Base-by-base conservation (phyloP, 805 yeast genomes). In the Clavispora asparagi region DNA sequence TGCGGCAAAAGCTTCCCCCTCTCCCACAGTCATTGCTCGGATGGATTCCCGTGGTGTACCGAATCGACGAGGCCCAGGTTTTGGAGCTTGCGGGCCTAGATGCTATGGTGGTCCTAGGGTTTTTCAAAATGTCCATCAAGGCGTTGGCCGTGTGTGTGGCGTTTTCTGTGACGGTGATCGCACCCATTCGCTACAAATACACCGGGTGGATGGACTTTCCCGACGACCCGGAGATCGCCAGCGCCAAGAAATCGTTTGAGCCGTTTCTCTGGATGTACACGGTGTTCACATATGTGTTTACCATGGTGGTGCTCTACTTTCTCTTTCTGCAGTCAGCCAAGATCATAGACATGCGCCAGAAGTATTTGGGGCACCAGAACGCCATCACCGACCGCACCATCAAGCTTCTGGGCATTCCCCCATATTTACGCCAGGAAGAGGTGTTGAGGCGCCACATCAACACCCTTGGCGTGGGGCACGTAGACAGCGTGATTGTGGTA, bases 331-430 rank as follows among this genome's bases (percentile, higher is more conserved):
- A 87, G 56, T 86, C 97, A 0, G 73, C 74, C 51, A 76, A 79
- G 49, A 87, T 92, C 32, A 87, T 92, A 28, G 68, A 74, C 42
- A 83, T 86, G 54, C 78, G 98, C 51, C 98, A 92, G 65, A 68
- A 67, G 43, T 85, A 87, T 58, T 70, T 92, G 52, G 97, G 98
- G 0, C 78, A 77, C 51, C 97, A 91, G 62, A 85, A 85, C 60
- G 83, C 96, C 9, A 76, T 92, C 48, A 88, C 98, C 0, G 98
- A 92, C 70, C 76, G 96, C 61, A 94, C 98, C 1, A 83, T 94
- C 36, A 71, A 92, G 47, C 63, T 92, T 12, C 82, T 92, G 32
- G 98, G 98, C 0, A 88, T 92, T 5, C 97, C 98, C 0, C 83
- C 87, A 0, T 82, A 83, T 40, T 67, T 91, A 37, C 74, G 97